phyloP scores from a whole-genome alignment of 192 early-diverging fungal genomes.

The Backusella mclennaniae region DNA sequence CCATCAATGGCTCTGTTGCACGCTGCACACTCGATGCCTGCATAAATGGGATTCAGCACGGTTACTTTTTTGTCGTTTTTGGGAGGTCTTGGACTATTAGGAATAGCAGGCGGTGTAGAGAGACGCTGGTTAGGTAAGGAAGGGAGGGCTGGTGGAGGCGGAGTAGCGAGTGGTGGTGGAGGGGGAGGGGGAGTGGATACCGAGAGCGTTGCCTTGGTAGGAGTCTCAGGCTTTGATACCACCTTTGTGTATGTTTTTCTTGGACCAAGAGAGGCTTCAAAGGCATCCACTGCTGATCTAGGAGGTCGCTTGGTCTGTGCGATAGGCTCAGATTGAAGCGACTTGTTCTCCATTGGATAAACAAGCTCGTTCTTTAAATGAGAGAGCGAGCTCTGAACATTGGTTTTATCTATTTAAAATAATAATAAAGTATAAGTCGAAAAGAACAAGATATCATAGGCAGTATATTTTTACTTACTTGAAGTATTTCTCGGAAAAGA shows the following conservation, averaged over 20 bases:
- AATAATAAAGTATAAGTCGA: not conserved
- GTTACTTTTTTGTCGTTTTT: slow-evolving; percentile 1
- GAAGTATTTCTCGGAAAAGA: not conserved
- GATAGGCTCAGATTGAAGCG: not conserved
- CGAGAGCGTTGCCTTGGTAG: not conserved
- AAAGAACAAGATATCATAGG: too few species aligned
- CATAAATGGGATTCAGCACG: slow-evolving; percentile 17
- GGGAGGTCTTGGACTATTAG: not conserved
- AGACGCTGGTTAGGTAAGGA: not conserved
- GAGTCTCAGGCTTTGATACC: not conserved
- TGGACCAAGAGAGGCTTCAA: slow-evolving; percentile 10
- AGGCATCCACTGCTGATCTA: not conserved
- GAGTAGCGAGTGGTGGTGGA: not conserved
- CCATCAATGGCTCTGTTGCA: slow-evolving; percentile 48
- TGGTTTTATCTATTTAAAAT: not conserved
- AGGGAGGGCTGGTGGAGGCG: not conserved
- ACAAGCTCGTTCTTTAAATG: slow-evolving; percentile 9
- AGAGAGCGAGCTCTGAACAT: not conserved
- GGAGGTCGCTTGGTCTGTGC: not conserved
- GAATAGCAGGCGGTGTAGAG: slow-evolving; percentile 5
- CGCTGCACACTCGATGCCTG: slow-evolving; percentile 35
- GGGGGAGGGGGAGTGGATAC: not conserved
- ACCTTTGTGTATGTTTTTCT: not conserved
- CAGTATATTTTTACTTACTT: not conserved
- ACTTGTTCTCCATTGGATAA: slow-evolving; percentile 11